Evolutionary conservation across 2,329 filamentous ascomycete species (phyloP).

Genomic region (Fusarium miscanthi): DNA sequence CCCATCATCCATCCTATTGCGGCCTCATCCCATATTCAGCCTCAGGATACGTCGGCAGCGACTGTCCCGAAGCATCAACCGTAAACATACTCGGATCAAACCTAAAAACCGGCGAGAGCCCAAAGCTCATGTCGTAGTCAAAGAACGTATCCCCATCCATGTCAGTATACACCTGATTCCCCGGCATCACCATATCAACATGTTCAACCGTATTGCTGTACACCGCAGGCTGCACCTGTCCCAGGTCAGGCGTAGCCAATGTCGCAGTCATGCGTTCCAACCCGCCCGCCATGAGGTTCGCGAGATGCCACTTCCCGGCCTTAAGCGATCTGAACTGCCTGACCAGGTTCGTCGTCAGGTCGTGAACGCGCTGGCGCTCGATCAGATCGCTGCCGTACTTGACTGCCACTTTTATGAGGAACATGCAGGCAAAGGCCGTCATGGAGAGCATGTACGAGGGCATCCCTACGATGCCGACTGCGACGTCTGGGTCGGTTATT

Average conservation of each 20-base stretch:
- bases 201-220: slow-evolving; percentile 28
- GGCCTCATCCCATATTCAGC: slow-evolving; percentile 38
- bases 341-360: slow-evolving; percentile 54
- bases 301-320: slow-evolving; percentile 59
- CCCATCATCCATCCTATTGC: slow-evolving; percentile 5
- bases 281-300: slow-evolving; percentile 60
- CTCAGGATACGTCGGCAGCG: slow-evolving; percentile 41
- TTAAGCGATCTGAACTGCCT: slow-evolving; percentile 54
- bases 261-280: slow-evolving; percentile 55
- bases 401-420: slow-evolving; percentile 60
- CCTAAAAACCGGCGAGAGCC: slow-evolving; percentile 43
- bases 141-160: slow-evolving; percentile 45
- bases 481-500: slow-evolving; percentile 55
- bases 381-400: slow-evolving; percentile 57
- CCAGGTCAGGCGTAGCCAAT: slow-evolving; percentile 11
- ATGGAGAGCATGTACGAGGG: slow-evolving; percentile 64
- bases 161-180: slow-evolving; percentile 39
- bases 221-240: slow-evolving; percentile 3
- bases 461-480: slow-evolving; percentile 55
- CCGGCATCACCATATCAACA: slow-evolving; percentile 29
- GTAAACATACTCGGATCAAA: slow-evolving; percentile 45
- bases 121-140: slow-evolving; percentile 47
- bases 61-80: slow-evolving; percentile 40
- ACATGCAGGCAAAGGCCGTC: slow-evolving; percentile 65
- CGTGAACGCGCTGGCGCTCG: slow-evolving; percentile 53